These are phyloP conservation scores for Backusella psychrophila DNA, from an alignment of 192 early-diverging fungal genomes.

Conservation along the genomic window DNA sequence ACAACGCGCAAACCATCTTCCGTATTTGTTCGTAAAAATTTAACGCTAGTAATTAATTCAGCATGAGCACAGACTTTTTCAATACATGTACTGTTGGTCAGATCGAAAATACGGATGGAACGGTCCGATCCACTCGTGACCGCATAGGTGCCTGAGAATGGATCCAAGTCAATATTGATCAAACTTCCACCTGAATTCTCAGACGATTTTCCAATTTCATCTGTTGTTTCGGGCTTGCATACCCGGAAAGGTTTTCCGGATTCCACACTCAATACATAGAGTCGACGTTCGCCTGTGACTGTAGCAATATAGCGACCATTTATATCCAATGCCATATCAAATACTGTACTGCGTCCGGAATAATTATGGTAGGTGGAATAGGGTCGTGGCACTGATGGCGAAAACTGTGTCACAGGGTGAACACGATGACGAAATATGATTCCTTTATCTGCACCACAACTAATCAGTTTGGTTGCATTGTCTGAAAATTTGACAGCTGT, in stretches of 20 bases:
- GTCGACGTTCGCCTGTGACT: constrained; percentile 68
- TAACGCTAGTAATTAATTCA: constrained; percentile 69
- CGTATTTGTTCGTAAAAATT: constrained; percentile 42
- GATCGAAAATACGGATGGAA: constrained; percentile 68
- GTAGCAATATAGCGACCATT: constrained; percentile 54
- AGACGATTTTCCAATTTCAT: constrained; percentile 28
- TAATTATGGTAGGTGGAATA: constrained; percentile 67
- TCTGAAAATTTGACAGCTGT: constrained; percentile 68
- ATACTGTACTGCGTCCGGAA: constrained; percentile 66
- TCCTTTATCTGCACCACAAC: constrained; percentile 82
- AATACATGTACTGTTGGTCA: constrained; percentile 58
- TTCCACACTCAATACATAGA: constrained; percentile 58
- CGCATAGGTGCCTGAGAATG: constrained; percentile 59
- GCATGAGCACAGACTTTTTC: constrained; percentile 63
- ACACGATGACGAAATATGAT: constrained; percentile 61
- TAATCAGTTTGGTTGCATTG: constrained; percentile 64
- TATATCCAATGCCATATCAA: constrained; percentile 67
- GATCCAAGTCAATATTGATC: constrained; percentile 65
- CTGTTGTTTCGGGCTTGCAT: constrained; percentile 55
- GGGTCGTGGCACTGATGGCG: neutral
- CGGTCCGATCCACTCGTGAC: constrained; percentile 69
- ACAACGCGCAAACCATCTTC: constrained; percentile 43
- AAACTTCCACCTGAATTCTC: constrained; percentile 55
- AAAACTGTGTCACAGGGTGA: constrained; percentile 36
- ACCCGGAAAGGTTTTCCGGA: constrained; percentile 65